These are phyloP conservation scores for Wakefieldia striispora DNA, from an alignment of 768 basidiomycete genomes.

Conservation along the genomic window DNA sequence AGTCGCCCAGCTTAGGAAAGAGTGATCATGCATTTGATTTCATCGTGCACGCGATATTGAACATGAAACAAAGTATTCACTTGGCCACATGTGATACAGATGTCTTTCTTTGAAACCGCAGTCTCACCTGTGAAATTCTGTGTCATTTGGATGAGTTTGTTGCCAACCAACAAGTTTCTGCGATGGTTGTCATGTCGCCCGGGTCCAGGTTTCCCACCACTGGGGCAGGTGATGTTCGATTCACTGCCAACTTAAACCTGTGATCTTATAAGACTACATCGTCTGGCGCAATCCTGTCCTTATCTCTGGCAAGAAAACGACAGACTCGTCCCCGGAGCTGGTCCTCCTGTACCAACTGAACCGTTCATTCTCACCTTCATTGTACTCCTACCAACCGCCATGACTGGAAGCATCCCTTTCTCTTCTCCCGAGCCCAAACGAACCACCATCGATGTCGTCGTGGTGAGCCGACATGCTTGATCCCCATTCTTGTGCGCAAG, in stretches of 20 bases:
- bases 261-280: not conserved
- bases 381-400: not conserved
- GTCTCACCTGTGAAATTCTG: too few relatives aligned
- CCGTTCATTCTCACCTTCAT: too few relatives aligned
- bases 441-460: conserved; percentile 19
- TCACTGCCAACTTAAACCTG: not conserved
- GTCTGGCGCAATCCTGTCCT: not conserved
- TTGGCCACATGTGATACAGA: too few relatives aligned
- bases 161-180: conserved; percentile 7
- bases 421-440: conserved; percentile 8
- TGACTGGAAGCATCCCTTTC: conserved; percentile 17
- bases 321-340: conserved; percentile 16
- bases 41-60: too few relatives aligned
- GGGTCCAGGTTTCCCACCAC: not conserved
- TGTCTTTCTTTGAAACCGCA: too few relatives aligned
- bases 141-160: not conserved
- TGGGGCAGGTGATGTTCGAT: too few relatives aligned
- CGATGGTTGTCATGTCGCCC: conserved; percentile 19
- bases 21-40: conserved; percentile 2
- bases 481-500: not conserved
- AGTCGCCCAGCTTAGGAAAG: conserved; percentile 36
- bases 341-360: conserved; percentile 8
- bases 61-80: too few relatives aligned
- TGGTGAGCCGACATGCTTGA: conserved; percentile 18
- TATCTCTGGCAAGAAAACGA: not conserved